A percentile compares a stretch with the other conserved stretches of the same genome.
Conservation (phyloP, 768 basidiomycete species). For the Amanita molliuscula region DNA sequence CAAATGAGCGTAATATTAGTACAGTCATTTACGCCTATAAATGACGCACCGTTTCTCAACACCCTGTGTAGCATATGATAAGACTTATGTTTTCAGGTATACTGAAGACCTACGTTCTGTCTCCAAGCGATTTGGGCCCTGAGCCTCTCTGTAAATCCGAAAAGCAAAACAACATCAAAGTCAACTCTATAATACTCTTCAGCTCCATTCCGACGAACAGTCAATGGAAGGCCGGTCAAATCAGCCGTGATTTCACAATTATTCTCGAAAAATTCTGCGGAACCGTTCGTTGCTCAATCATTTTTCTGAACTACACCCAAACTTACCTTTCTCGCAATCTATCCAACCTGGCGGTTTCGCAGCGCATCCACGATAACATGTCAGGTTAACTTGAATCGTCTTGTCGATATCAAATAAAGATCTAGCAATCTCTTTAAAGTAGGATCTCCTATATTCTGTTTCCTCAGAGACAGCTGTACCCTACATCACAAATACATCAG, state of each 20-base stretch:
- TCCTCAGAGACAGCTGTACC: slow-evolving; percentile 14
- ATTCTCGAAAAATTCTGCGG: slow-evolving; percentile 22
- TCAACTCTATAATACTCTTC: slow-evolving; percentile 15
- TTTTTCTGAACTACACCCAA: neutral
- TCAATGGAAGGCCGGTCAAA: slow-evolving; percentile 7
- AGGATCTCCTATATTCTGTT: slow-evolving; percentile 12
- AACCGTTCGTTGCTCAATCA: slow-evolving; percentile 4
- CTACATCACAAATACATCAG: slow-evolving; percentile 3
- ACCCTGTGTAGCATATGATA: slow-evolving; percentile 7
- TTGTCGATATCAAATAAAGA: neutral
- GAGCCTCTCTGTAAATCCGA: slow-evolving; percentile 34
- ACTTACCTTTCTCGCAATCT: slow-evolving; percentile 13
- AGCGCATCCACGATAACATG: slow-evolving; percentile 14
- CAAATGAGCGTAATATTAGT: neutral
- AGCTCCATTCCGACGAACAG: neutral
- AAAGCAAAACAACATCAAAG: slow-evolving; percentile 30
- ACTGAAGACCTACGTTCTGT: slow-evolving; percentile 20
- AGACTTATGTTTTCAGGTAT: neutral
- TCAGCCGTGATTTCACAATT: slow-evolving; percentile 14
- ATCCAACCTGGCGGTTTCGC: slow-evolving; percentile 11
- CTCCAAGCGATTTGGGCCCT: slow-evolving; percentile 35
- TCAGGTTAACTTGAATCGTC: neutral
- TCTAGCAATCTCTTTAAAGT: neutral
- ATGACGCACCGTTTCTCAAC: slow-evolving; percentile 12
- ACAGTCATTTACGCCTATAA: neutral